Evolutionary conservation across 2,329 filamentous ascomycete genomes (phyloP), one percentile per base, ranked within the genome.

Genomic region (Stagonosporopsis chrysanthemi): DNA sequence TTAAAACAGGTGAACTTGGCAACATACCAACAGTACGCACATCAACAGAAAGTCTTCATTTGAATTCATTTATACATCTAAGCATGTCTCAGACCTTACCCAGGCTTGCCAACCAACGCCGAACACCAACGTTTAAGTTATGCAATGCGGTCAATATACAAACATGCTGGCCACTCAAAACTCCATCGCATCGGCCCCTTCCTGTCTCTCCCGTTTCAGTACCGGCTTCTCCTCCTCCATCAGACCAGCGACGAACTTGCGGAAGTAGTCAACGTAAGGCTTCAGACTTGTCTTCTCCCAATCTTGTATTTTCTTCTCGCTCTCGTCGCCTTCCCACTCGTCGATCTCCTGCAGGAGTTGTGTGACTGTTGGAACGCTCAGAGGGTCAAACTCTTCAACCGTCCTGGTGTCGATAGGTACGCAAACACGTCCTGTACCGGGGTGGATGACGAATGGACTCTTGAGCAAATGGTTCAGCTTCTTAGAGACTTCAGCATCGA

Each of bases 401-500:
- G 79, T 82, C 33, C 81, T 80, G 1, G 87, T 85, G 73, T 98
- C 91, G 69, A 99, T 98, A 2, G 95, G 95, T 48, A 99, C 95
- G 80, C 95, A 99, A 6, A 99, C 91, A 52, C 94, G 82, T 0
- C 95, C 94, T 0, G 95, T 99, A 17, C 92, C 92, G 0, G 95
- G 95, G 75, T 99, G 95, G 35, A 99, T 89, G 59, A 97, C 94
- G 72, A 99, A 99, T 0, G 95, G 95, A 61, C 89, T 93, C 76
- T 99, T 99, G 67, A 99, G 88, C 83, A 99, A 86, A 84, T 99
- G 95, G 80, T 97, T 98, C 55, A 96, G 86, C 75, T 97, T 97
- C 82, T 98, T 98, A 73, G 90, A 95, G 74, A 99, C 95, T 77
- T 97, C 92, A 60, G 95, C 93, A 82, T 99, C 95, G 52, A 99